Percentiles rank a stretch among this genome's conserved stretches.
phyloP scores from a whole-genome alignment of 352 stramenopile species.

The Phytopythium kandeliae region DNA sequence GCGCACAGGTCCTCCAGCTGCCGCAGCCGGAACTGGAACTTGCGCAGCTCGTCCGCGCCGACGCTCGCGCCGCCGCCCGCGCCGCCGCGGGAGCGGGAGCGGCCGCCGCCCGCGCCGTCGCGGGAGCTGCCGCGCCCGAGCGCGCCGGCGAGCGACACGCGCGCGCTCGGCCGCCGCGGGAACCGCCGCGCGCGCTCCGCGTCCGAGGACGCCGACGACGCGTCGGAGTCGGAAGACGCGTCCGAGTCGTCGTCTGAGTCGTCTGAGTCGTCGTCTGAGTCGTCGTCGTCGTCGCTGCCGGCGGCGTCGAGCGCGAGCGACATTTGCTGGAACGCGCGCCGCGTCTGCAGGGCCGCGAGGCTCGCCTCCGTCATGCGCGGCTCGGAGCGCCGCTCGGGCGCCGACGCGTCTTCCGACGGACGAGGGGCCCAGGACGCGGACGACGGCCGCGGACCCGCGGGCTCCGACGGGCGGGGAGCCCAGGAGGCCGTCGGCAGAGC shows the following conservation, averaged over 20 bases:
- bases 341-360: slow-evolving; percentile 69
- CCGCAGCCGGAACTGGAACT: slow-evolving; percentile 79
- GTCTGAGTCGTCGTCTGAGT: slow-evolving; percentile 62
- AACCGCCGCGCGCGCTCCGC: background rate
- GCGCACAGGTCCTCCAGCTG: slow-evolving; percentile 70
- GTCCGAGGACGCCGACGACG: slow-evolving; percentile 23
- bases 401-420: slow-evolving; percentile 5
- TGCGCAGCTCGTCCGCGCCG: slow-evolving; percentile 67
- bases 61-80: slow-evolving; percentile 36
- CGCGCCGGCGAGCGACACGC: slow-evolving; percentile 23
- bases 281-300: no score
- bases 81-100: slow-evolving; percentile 6
- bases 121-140: background rate
- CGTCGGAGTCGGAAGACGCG: slow-evolving; percentile 28
- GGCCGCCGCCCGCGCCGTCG: background rate
- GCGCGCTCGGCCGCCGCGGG: slow-evolving; percentile 5
- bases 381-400: slow-evolving; percentile 9
- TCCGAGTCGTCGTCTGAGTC: slow-evolving; percentile 6
- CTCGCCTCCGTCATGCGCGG: slow-evolving; percentile 52
- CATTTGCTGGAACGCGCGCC: slow-evolving; percentile 81
- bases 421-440: background rate
- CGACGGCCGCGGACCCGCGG: no score
- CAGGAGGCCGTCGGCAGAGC: background rate
- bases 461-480: slow-evolving; percentile 3
- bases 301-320: slow-evolving; percentile 29